These are phyloP conservation scores for Suillus discolor DNA, from an alignment of 768 basidiomycete genomes.

Conservation along the genomic window DNA sequence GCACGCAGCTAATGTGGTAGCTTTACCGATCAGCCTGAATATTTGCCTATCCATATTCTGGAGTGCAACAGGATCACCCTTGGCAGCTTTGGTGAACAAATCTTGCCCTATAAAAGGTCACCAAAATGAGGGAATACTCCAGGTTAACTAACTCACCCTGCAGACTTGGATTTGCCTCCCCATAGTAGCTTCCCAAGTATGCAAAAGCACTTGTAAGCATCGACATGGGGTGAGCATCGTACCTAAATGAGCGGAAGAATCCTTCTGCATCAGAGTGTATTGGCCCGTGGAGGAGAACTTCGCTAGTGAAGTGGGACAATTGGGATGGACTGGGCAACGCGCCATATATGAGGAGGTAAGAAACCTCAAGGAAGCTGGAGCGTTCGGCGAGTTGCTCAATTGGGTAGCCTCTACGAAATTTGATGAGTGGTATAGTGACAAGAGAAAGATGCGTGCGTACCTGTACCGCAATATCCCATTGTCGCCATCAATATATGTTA, in stretches of 20 bases:
- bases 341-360: constrained; percentile 90
- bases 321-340: constrained; percentile 68
- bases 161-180: constrained; percentile 86
- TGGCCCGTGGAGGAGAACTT: constrained; percentile 77
- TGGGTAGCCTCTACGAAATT: constrained; percentile 72
- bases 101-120: constrained; percentile 57
- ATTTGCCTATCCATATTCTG: constrained; percentile 92
- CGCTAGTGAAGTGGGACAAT: constrained; percentile 63
- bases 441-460: constrained; percentile 35
- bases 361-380: constrained; percentile 78
- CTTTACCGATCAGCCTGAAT: constrained; percentile 84
- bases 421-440: neutral
- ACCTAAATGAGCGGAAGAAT: constrained; percentile 76
- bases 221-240: constrained; percentile 92
- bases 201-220: constrained; percentile 87
- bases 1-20: constrained; percentile 84
- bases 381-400: constrained; percentile 87
- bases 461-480: constrained; percentile 82
- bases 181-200: constrained; percentile 85
- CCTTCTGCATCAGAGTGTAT: constrained; percentile 69
- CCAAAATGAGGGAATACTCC: neutral
- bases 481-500: constrained; percentile 92
- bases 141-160: constrained; percentile 51
- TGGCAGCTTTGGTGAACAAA: constrained; percentile 73
- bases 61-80: constrained; percentile 65